Evolutionary conservation across 495 filamentous ascomycete genomes (phyloP), one percentile per base, ranked within the genome.

Genomic region (Massariosphaeria phaeospora): DNA sequence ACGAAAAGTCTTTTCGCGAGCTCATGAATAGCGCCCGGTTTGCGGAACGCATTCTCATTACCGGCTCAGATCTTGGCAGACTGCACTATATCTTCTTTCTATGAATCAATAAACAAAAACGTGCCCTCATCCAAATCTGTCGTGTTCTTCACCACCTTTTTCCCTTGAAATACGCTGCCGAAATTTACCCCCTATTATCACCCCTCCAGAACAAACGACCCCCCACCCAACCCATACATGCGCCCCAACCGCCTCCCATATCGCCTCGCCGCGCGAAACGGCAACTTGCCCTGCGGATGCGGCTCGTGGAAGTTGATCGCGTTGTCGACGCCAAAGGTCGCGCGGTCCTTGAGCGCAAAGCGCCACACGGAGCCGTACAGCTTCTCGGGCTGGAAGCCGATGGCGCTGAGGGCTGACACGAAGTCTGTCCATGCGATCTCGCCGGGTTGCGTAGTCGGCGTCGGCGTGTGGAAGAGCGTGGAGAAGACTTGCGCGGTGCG

Each of bases 291-390:
- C 9, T 48, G 59, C 10, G 72, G 74, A 66, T 78, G 73, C 20
- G 78, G 77, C 57, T 81, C 76, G 52, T 79, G 76, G 36, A 79
- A 76, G 36, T 74, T 76, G 34, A 80, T 77, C 13, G 69, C 73
- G 0, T 73, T 47, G 41, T 69, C 61, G 6, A 70, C 64, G 53
- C 76, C 72, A 7, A 69, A 53, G 8, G 29, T 64, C n/a, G 56
- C 51, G 6, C 74, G 70, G n/a, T n/a, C n/a, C n/a, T n/a, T n/a
- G n/a, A n/a, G n/a, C 35, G 53, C 55, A 56, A 80, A 80, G 17
- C 76, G 70, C 78, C 78, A 81, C 3, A 76, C 71, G 3, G 71
- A 76, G 2, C 79, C 78, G 47, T 79, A 74, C 1, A 80, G 67
- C 54, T 80, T 79, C 66, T 75, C 49, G 0, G 69, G 60, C 1